A percentile compares a stretch with the other conserved stretches of the same genome.
phyloP scores from a whole-genome alignment of 75 land plant species.

The Ceratopteris richardii region DNA sequence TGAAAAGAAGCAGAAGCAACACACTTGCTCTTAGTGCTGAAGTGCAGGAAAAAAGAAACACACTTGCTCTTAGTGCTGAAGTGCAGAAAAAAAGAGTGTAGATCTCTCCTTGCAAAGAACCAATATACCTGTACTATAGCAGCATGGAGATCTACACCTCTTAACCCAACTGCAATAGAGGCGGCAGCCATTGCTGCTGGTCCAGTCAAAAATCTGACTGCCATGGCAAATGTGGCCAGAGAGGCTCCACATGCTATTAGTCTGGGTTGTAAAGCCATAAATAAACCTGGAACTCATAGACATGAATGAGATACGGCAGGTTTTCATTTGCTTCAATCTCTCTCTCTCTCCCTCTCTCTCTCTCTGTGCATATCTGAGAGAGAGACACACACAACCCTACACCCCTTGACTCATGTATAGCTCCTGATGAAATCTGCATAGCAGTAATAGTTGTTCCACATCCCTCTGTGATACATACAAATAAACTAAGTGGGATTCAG shows the following conservation, averaged over 20 bases:
- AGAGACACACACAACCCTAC: background rate
- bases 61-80: no score
- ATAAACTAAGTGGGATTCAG: no score
- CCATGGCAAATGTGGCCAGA: constrained; percentile 47
- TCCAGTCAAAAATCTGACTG: constrained; percentile 52
- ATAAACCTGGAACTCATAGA: constrained; percentile 36
- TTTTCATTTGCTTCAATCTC: background rate
- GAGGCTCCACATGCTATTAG: constrained; percentile 49
- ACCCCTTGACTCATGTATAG: no score
- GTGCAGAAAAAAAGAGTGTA: no score
- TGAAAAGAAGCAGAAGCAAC: constrained; percentile 27
- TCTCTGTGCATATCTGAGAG: no score
- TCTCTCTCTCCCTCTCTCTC: no score
- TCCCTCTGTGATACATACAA: no score
- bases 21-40: no score
- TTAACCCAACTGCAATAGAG: constrained; percentile 42
- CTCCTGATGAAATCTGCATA: no score
- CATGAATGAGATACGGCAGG: background rate
- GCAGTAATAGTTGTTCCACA: no score
- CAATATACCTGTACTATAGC: constrained; percentile 62
- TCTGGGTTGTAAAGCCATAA: constrained; percentile 64
- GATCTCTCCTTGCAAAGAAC: background rate
- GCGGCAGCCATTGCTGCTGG: constrained; percentile 69
- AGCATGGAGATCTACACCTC: constrained; percentile 45
- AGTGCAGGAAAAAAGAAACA: no score